phyloP scores from a whole-genome alignment of 2,329 filamentous ascomycete genomes.

The Bipolaris gigantea region DNA sequence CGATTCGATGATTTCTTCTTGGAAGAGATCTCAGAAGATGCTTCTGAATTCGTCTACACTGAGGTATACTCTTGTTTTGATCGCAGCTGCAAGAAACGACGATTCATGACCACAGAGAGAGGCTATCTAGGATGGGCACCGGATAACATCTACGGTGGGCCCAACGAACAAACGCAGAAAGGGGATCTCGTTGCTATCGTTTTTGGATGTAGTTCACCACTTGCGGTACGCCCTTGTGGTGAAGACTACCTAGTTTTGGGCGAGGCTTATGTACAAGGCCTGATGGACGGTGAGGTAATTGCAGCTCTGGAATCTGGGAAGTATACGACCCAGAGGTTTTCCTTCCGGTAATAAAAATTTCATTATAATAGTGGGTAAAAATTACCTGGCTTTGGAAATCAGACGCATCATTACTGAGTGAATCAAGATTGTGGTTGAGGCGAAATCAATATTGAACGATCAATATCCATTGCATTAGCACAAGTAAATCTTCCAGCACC shows the following conservation, averaged over 20 bases:
- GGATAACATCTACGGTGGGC: not conserved
- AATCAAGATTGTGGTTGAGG: not conserved
- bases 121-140: not conserved
- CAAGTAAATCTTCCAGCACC: not conserved
- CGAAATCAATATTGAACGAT: not conserved
- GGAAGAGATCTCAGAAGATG: not conserved
- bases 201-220: not conserved
- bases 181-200: not conserved
- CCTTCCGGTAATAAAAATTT: not conserved
- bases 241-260: not conserved
- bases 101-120: not conserved
- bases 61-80: not conserved
- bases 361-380: too few relatives aligned
- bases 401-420: not conserved
- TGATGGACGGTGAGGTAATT: conserved; percentile 2
- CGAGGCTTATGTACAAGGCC: not conserved
- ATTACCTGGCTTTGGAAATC: not conserved
- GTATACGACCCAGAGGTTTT: not conserved
- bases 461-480: too few relatives aligned
- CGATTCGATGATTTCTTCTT: not conserved
- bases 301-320: not conserved
- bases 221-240: not conserved
- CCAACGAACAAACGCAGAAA: not conserved
- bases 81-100: not conserved
- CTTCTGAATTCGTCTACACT: not conserved